Evolutionary conservation across 176 grass and related monocot species (phyloP), one percentile per base, ranked within the genome.

Genomic region (Thalia dealbata): DNA sequence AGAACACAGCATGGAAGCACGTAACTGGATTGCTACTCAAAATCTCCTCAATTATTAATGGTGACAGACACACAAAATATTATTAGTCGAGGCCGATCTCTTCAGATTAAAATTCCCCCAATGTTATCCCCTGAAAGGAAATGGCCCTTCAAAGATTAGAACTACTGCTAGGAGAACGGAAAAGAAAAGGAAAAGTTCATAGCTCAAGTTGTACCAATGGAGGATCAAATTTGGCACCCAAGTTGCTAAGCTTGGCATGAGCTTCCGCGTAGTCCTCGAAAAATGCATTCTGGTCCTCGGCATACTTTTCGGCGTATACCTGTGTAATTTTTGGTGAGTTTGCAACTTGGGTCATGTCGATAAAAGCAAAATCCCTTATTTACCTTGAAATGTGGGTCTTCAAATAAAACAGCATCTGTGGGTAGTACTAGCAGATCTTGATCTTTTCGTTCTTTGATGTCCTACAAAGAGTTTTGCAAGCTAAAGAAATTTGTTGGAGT

Each of bases 161-260:
- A 13, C 45, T 48, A 48, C 6, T 10, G 45, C 45, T 48, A 48
- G 11, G 11, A 4, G 45, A 38, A 38, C 32, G 32, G n/a, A 44
- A 48, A 9, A 48, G 5, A 4, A 48, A 48, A 8, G 6, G 11
- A 48, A 38, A 9, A 48, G 45, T 9, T 4, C 42, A 4, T 4
- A 48, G 45, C 11, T 3, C 45, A 1, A 48, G 7, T 61, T 27
- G 8, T 14, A 93, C 90, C 90, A 91, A 81, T 29, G 87, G 79
- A 29, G 90, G 95, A 74, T 78, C 69, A 61, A 93, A 99, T 75
- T 86, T 82, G 35, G 95, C 71, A 67, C 95, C 95, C 21, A 87
- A 64, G 58, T 90, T 87, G 83, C 95, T 99, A 46, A 99, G 81
- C 80, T 99, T 93, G 67, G 95, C 90, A 85, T 99, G 95, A 73